Conservation (phyloP, 306 rosid species). For the Cucurbita maxima region DNA sequence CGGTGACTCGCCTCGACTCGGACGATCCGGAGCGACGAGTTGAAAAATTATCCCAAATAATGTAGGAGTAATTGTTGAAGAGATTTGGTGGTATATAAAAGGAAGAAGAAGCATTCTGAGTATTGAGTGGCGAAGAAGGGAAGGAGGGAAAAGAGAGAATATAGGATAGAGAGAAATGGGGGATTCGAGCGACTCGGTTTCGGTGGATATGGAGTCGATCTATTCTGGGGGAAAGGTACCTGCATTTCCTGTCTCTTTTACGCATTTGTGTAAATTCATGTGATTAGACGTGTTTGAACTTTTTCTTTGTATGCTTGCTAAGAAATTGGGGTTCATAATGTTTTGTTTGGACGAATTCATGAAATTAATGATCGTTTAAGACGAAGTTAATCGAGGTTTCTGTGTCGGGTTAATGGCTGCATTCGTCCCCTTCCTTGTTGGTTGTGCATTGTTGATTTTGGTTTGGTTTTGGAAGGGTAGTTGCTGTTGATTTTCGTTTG, state of each 20-base stretch:
- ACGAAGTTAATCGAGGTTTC: background rate
- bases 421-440: background rate
- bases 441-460: background rate
- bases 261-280: background rate
- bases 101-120: slow-evolving; percentile 9
- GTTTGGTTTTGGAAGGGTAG: background rate
- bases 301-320: slow-evolving; percentile 1
- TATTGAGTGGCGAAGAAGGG: background rate
- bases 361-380: background rate
- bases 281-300: background rate
- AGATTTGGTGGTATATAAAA: slow-evolving; percentile 20
- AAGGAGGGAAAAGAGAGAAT: background rate
- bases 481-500: background rate
- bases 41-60: background rate
- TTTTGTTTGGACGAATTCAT: background rate
- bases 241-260: slow-evolving; percentile 9
- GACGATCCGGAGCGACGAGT: slow-evolving; percentile 27
- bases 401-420: background rate
- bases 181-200: slow-evolving; percentile 77
- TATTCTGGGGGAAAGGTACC: slow-evolving; percentile 65
- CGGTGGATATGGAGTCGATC: slow-evolving; percentile 68
- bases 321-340: background rate
- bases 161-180: slow-evolving; percentile 17
- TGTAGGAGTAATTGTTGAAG: background rate
- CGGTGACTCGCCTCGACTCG: slow-evolving; percentile 90